Evolutionary conservation across 345 rosid genomes (phyloP).

Genomic region (Salix koriyanagi): DNA sequence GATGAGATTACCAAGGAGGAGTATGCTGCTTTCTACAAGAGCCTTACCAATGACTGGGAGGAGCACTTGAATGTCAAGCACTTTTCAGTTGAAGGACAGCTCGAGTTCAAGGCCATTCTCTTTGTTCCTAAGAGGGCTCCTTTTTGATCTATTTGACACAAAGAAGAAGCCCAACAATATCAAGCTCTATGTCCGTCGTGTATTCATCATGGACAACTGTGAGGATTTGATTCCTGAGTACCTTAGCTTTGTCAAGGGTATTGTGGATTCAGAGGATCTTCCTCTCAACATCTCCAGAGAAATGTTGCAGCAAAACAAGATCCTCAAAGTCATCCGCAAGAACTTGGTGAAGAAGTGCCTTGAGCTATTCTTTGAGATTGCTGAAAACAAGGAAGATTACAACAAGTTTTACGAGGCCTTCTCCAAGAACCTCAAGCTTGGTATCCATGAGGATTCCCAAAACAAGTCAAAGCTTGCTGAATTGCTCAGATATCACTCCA

Average conservation of each 20-base stretch:
- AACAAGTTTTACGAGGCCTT: constrained; percentile 86
- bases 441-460: constrained; percentile 80
- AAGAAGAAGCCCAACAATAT: constrained; percentile 91
- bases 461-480: constrained; percentile 80
- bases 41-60: constrained; percentile 90
- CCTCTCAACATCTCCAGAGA: constrained; percentile 91
- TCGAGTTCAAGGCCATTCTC: constrained; percentile 86
- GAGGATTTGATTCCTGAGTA: constrained; percentile 83
- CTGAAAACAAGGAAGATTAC: constrained; percentile 93
- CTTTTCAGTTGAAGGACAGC: constrained; percentile 92
- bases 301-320: constrained; percentile 83
- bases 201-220: constrained; percentile 93
- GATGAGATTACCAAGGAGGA: constrained; percentile 90
- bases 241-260: constrained; percentile 82
- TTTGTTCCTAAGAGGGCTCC: constrained; percentile 92
- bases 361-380: constrained; percentile 84
- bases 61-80: constrained; percentile 89
- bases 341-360: constrained; percentile 88
- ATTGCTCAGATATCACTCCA: constrained; percentile 76
- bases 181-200: constrained; percentile 88
- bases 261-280: constrained; percentile 86
- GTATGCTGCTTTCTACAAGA: constrained; percentile 89
- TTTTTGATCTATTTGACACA: constrained; percentile 84
- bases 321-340: constrained; percentile 83
- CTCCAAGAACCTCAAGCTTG: constrained; percentile 85